A percentile compares a stretch with the other conserved stretches of the same genome.
Evolutionary conservation across 2,329 filamentous ascomycete genomes (phyloP).

Genomic region (Myrmaecium sp.): DNA sequence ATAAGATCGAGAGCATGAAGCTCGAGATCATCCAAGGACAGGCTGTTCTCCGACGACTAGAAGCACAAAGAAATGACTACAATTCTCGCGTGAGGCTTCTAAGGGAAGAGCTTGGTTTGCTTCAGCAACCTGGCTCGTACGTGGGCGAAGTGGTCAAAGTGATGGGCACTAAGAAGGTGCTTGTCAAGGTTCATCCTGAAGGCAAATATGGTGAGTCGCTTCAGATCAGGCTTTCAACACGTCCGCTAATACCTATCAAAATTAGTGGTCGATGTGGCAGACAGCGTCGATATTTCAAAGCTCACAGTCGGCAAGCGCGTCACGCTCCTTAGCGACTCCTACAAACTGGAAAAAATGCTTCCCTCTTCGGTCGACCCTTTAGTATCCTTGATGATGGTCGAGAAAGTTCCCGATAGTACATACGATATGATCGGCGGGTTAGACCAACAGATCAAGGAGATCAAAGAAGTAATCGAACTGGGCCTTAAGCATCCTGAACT

Average conservation of each 20-base stretch:
- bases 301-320: conserved; percentile 96
- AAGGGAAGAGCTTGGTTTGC: conserved; percentile 82
- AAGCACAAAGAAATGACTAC: conserved; percentile 98
- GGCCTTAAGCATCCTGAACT: conserved; percentile 96
- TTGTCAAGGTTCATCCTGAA: conserved; percentile 97
- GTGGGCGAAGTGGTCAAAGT: conserved; percentile 99
- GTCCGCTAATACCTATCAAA: conserved; percentile 3
- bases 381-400: conserved; percentile 99
- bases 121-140: conserved; percentile 95
- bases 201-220: conserved; percentile 82
- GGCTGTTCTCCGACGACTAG: conserved; percentile 80
- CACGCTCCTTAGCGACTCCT: conserved; percentile 87
- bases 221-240: background rate
- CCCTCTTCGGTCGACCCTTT: conserved; percentile 96
- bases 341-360: conserved; percentile 97
- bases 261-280: conserved; percentile 88
- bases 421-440: conserved; percentile 99
- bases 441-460: conserved; percentile 99
- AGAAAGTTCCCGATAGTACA: conserved; percentile 98
- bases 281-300: conserved; percentile 86
- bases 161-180: conserved; percentile 97
- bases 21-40: conserved; percentile 99
- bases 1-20: conserved; percentile 99
- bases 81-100: conserved; percentile 92
- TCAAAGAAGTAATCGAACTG: conserved; percentile 98